Base-by-base conservation (phyloP, 805 yeast species). In the Millerozyma miso region DNA sequence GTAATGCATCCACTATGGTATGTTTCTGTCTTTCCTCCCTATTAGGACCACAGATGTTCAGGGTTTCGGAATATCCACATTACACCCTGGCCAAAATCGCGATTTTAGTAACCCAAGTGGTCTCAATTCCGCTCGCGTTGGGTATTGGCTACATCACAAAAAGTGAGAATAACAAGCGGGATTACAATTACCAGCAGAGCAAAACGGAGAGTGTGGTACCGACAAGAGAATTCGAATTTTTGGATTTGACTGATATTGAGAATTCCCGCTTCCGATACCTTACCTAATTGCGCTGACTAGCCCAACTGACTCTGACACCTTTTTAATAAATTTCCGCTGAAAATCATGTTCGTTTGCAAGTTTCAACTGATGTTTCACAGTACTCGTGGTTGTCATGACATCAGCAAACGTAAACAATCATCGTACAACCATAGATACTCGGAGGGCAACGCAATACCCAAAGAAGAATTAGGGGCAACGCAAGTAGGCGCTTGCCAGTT, bases 41-140 rank as follows among this genome's bases (percentile, higher is more conserved):
- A 45, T 66, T 80, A 38, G 87, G 85, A 0, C 86, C 88, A 2
- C 85, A 83, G 60, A 72, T 85, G 15, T 85, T 85, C 65, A 72
- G 77, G 48, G 67, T 67, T 0, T 49, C 65, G 14, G 70, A 76
- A 43, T 71, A 76, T 10, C 85, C 85, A 4, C 59, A 65, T 13
- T 85, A 83, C 50, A 65, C 59, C 13, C 74, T 81, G 7, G 88
- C 86, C 6, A 80, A 80, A 51, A 71, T 79, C 26, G 74, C 80
- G 0, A 61, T 80, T 37, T 57, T 81, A 41, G 77, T 72, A 0
- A 71, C 82, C 3, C 75, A 77, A 38, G 62, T 71, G 33, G 72
- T 69, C 1, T 69, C 72, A 48, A 59, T 69, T 31, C 80, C 77
- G 23, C 47, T 69, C 39, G 69, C 71, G 35, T 53, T 69, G 15